Percentiles rank a stretch among this genome's conserved stretches.
These are phyloP conservation scores for Candida boleticola DNA, from an alignment of 805 yeast species.

Conservation along the genomic window DNA sequence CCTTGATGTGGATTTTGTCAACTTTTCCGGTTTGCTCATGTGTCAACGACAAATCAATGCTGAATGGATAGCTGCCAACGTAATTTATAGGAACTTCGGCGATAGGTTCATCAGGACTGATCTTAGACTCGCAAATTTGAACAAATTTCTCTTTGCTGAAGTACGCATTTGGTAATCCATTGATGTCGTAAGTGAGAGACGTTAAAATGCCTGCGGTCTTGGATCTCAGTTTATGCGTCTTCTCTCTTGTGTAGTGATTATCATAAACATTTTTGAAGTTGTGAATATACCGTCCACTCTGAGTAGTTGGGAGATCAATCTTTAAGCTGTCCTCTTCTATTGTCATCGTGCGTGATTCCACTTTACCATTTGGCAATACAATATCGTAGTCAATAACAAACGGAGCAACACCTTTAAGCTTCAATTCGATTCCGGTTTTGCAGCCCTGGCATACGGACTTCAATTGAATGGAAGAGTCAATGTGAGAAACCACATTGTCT, in stretches of 20 bases:
- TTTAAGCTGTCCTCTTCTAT: conserved; percentile 25
- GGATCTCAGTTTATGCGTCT: conserved; percentile 6
- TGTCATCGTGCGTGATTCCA: conserved; percentile 32
- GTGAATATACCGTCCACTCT: conserved; percentile 62
- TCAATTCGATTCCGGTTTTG: conserved; percentile 27
- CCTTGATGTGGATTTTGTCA: conserved; percentile 43
- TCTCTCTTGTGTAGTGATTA: conserved; percentile 49
- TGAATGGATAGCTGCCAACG: conserved; percentile 61
- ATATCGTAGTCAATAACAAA: conserved; percentile 70
- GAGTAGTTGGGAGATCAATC: conserved; percentile 39
- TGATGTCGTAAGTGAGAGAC: conserved; percentile 42
- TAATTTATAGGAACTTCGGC: conserved; percentile 51
- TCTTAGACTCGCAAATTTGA: conserved; percentile 43
- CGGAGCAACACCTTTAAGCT: conserved; percentile 59
- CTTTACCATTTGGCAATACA: conserved; percentile 52
- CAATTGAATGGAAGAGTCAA: conserved; percentile 16
- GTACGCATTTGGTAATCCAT: conserved; percentile 57
- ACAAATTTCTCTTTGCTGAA: conserved; percentile 49
- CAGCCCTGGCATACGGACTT: conserved; percentile 33
- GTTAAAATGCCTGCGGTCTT: conserved; percentile 10
- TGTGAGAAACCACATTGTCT: conserved; percentile 6
- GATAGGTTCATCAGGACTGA: conserved; percentile 24
- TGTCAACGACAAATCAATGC: conserved; percentile 53
- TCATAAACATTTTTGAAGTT: conserved; percentile 64
- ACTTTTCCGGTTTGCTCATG: conserved; percentile 59